Percentiles rank a stretch among this genome's conserved stretches.
Conservation (phyloP, 768 basidiomycete species). For the Heimioporus sp. region DNA sequence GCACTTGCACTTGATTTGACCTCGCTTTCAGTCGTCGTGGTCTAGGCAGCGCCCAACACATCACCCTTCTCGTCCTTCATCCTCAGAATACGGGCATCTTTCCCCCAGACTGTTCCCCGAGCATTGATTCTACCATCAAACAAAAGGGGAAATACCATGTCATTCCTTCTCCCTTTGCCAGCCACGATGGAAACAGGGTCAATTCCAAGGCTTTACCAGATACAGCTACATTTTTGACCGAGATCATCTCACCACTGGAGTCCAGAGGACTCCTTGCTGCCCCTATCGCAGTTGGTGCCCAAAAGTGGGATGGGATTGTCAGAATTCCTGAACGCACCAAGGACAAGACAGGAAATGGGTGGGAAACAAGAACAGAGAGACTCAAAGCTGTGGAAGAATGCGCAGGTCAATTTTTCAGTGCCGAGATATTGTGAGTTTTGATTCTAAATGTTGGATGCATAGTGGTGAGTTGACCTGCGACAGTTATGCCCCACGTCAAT, state of each 20-base stretch:
- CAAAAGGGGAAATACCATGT: slow-evolving; percentile 3
- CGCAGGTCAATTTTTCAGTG: slow-evolving; percentile 39
- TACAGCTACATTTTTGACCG: slow-evolving; percentile 31
- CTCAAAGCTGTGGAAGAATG: slow-evolving; percentile 19
- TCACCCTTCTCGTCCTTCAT: slow-evolving; percentile 18
- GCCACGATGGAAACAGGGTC: slow-evolving; percentile 6
- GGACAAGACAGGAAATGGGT: slow-evolving; percentile 15
- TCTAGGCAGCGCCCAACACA: slow-evolving; percentile 8
- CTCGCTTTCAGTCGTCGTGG: slow-evolving; percentile 46
- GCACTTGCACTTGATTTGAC: background rate
- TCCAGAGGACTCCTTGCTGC: slow-evolving; percentile 45
- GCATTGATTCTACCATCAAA: slow-evolving; percentile 13
- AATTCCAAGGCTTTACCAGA: slow-evolving; percentile 4
- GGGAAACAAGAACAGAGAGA: slow-evolving; percentile 29
- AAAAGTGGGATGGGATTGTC: slow-evolving; percentile 52
- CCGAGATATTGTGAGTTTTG: slow-evolving; percentile 32
- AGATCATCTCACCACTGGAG: slow-evolving; percentile 42
- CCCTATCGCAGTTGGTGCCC: slow-evolving; percentile 27
- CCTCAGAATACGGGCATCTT: slow-evolving; percentile 7
- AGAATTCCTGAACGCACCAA: slow-evolving; percentile 40
- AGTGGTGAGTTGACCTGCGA: background rate
- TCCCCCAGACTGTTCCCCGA: slow-evolving; percentile 16
- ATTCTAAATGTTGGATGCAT: background rate
- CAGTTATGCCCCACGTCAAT: slow-evolving; percentile 22
- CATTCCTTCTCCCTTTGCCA: slow-evolving; percentile 19